Evolutionary conservation across 768 basidiomycete genomes (phyloP), one percentile per base, ranked within the genome.

Genomic region (Naganishia vaughanmartiniae): DNA sequence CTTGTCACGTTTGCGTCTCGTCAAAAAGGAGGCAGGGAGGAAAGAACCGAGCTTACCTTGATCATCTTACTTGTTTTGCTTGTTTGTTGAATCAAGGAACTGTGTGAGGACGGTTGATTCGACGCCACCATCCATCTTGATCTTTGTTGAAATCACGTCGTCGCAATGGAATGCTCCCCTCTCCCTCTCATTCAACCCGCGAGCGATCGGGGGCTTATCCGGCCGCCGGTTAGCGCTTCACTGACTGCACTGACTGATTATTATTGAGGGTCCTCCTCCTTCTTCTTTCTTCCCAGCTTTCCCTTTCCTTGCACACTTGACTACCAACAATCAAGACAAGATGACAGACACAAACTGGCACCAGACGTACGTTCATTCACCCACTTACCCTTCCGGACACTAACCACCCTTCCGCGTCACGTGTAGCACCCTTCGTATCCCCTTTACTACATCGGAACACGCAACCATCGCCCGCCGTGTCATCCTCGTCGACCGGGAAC

Each of bases 401-500:
- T 17, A 21, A 15, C 34, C 34, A 39, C 17, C 21, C 36, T 4
- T 7, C 14, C 31, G 4, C 19, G 7, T 39, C n/a, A 4, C n/a
- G 2, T 45, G 46, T 51, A 87, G 90, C 56, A 88, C 86, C 5
- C 82, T 93, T 70, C 86, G 87, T 56, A 87, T 94, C 53, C 93
- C 93, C 11, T 92, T 95, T 73, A 84, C 86, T 26, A 88, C 86
- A 26, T 78, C 83, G 28, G 84, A 88, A 72, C 92, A 96, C 76
- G 93, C 93, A 11, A 76, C 80, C 57, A 90, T 93, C 74, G 92
- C 90, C 30, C 89, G 88, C 78, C 87, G 88, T 80, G 89, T 87
- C 72, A 90, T 96, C 77, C 88, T 90, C 72, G 93, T 96, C 36
- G 93, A 96, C 81, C 82, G 84, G 24, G 93, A 94, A 81, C 84